Base-by-base conservation (phyloP, 371 early-diverging fungal species). In the Nematocida minor region DNA sequence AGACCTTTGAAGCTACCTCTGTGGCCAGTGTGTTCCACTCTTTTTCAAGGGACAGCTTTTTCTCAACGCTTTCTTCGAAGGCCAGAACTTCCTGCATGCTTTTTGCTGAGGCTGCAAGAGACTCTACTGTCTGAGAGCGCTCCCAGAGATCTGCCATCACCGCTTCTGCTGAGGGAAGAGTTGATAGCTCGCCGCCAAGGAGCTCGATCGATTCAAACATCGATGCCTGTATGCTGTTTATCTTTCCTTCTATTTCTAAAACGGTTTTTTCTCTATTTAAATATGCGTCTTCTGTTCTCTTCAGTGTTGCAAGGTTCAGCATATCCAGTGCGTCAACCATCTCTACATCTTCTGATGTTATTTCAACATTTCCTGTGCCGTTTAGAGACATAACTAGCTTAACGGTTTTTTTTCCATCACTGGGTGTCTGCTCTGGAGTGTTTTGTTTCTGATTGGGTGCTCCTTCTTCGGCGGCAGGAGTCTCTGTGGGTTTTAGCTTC, bases 131-230 rank as follows among this genome's bases (percentile, higher is more conserved):
- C 57, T 57, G 57, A 16, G 31, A 32, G 47, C 51, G 25, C 66
- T 64, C 66, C 77, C 53, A 60, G 29, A 74, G 63, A n/a, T 11
- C 18, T 18, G 48, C 77, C 9, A 25, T n/a, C 14, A 64, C 41
- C 46, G 49, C 29, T 20, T 63, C 63, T 25, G 66, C 77, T 18
- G 51, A 48, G 2, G 77, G 64, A 22, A 74, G 63, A 16, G 16
- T 16, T 3, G 44, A 20, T 18, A 46, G 20, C 4, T 7, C 9
- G 41, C 31, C 49, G 7, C 32, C 22, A 18, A 74, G 40, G 14
- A 55, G 34, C 11, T 74, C 54, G n/a, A 64, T 34, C 32, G 32
- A 22, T 6, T 64, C 38, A 38, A 66, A 74, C n/a, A 74, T 27
- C 2, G 36, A 16, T 14, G 53, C 31, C 49, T 74, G 77, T n/a